Evolutionary conservation across 2,329 filamentous ascomycete species (phyloP), one percentile per base, ranked within the genome.

Genomic region (Xylaria arbuscula): DNA sequence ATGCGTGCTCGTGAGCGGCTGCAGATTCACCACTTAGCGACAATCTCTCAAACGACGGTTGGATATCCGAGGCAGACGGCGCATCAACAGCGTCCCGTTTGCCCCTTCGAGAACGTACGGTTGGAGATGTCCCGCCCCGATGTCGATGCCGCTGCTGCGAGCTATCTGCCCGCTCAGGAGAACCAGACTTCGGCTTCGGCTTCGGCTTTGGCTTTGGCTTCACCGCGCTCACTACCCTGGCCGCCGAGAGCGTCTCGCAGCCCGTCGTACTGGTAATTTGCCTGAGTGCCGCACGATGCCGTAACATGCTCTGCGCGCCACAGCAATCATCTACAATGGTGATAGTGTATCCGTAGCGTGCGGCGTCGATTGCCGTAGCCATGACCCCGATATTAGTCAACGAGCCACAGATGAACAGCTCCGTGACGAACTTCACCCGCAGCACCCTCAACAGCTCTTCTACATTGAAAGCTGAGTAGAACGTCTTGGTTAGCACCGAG

Each of bases 351-450:
- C 94, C 96, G 79, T 98, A 92, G 22, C 92, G 88, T 1, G 93
- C 94, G 11, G 95, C 96, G 76, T 98, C 96, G 70, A 97, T 85
- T 3, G 94, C 94, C 0, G 95, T 98, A 8, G 96, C 95, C 77
- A 96, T 94, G 55, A 98, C 90, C 38, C 94, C 94, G 42, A 97
- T 84, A 75, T 98, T 98, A 51, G 91, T 93, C 57, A 97, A 86
- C 53, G 92, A 91, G 24, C 96, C 96, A 76, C 93, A 97, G 28
- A 98, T 88, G 80, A 92, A 98, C 13, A 99, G 83, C 75, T 98
- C 92, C 1, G 94, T 97, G 67, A 97, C 89, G 72, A 98, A 90
- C 71, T 90, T 92, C n/a, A 90, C 89, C n/a, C 94, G 89, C 54
- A 98, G 82, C n/a, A 89, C 85, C 58, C 91, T 85, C 8, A 98